Percentiles rank a stretch among this genome's conserved stretches.
Conservation (phyloP, 768 basidiomycete species). For the Pleurotus ostreatus region DNA sequence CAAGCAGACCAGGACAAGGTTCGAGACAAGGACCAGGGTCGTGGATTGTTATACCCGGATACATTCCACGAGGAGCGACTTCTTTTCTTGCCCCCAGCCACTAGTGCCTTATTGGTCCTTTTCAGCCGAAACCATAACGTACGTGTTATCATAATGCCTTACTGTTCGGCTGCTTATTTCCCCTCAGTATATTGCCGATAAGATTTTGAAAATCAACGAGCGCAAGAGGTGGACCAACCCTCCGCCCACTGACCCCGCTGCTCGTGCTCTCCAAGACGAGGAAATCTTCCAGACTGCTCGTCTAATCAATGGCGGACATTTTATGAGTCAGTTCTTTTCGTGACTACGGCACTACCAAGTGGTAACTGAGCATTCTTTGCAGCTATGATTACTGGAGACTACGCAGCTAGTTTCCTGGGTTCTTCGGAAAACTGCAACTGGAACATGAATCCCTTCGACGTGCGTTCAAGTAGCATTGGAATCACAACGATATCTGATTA, state of each 20-base stretch:
- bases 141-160: slow-evolving; percentile 11
- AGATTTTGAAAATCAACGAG: slow-evolving; percentile 54
- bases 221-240: slow-evolving; percentile 40
- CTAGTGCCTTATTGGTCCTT: slow-evolving; percentile 49
- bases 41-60: slow-evolving; percentile 51
- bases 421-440: slow-evolving; percentile 48
- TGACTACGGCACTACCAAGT: neutral
- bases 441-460: slow-evolving; percentile 49
- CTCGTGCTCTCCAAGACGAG: slow-evolving; percentile 37
- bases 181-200: slow-evolving; percentile 48
- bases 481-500: neutral
- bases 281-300: slow-evolving; percentile 55
- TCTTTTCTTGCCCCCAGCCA: slow-evolving; percentile 48
- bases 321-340: slow-evolving; percentile 32
- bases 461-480: slow-evolving; percentile 13
- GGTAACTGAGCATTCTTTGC: neutral
- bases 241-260: slow-evolving; percentile 24
- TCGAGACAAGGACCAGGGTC: slow-evolving; percentile 42
- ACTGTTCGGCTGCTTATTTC: neutral
- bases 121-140: slow-evolving; percentile 62
- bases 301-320: slow-evolving; percentile 55
- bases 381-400: slow-evolving; percentile 48
- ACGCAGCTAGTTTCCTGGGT: slow-evolving; percentile 56
- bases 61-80: slow-evolving; percentile 50
- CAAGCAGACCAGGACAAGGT: slow-evolving; percentile 35